phyloP scores from a whole-genome alignment of 2,329 filamentous ascomycete species.

The Cytospora chrysosperma region DNA sequence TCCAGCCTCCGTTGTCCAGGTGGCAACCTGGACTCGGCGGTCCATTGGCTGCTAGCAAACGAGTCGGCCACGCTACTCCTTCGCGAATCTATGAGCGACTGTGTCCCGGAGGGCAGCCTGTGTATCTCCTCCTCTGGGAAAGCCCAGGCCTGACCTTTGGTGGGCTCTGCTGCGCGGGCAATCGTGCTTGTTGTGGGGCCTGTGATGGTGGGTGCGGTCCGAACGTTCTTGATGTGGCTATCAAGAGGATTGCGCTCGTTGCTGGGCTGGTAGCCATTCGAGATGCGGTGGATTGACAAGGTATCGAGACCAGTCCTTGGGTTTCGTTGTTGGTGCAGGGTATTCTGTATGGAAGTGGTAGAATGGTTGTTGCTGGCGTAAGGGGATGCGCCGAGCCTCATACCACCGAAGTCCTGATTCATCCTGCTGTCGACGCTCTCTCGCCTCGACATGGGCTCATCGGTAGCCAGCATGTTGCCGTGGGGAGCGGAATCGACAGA shows the following conservation, averaged over 20 bases:
- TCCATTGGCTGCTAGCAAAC: slow-evolving; percentile 76
- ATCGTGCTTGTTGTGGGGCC: slow-evolving; percentile 65
- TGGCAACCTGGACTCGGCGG: slow-evolving; percentile 69
- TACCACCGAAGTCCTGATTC: slow-evolving; percentile 67
- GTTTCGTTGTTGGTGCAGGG: slow-evolving; percentile 65
- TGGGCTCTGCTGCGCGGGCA: slow-evolving; percentile 72
- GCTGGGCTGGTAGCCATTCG: slow-evolving; percentile 63
- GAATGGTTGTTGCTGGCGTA: slow-evolving; percentile 78
- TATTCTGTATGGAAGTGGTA: slow-evolving; percentile 71
- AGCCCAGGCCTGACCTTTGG: slow-evolving; percentile 80
- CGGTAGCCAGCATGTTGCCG: slow-evolving; percentile 34
- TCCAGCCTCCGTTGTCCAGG: slow-evolving; percentile 71
- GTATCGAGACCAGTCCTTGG: slow-evolving; percentile 52
- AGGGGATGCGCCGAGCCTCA: slow-evolving; percentile 68
- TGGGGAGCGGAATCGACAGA: slow-evolving; percentile 42
- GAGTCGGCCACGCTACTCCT: slow-evolving; percentile 77
- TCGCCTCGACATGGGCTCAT: slow-evolving; percentile 57
- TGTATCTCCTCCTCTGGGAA: slow-evolving; percentile 73
- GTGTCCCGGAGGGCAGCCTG: slow-evolving; percentile 46
- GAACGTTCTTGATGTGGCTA: slow-evolving; percentile 49
- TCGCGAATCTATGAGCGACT: slow-evolving; percentile 61
- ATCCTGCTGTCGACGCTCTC: slow-evolving; percentile 81
- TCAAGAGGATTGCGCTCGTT: slow-evolving; percentile 56
- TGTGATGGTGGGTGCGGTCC: slow-evolving; percentile 74
- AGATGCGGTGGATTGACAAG: slow-evolving; percentile 58